These are phyloP conservation scores for Penicillium digitatum DNA, from an alignment of 2,329 filamentous ascomycete species.

Conservation along the genomic window DNA sequence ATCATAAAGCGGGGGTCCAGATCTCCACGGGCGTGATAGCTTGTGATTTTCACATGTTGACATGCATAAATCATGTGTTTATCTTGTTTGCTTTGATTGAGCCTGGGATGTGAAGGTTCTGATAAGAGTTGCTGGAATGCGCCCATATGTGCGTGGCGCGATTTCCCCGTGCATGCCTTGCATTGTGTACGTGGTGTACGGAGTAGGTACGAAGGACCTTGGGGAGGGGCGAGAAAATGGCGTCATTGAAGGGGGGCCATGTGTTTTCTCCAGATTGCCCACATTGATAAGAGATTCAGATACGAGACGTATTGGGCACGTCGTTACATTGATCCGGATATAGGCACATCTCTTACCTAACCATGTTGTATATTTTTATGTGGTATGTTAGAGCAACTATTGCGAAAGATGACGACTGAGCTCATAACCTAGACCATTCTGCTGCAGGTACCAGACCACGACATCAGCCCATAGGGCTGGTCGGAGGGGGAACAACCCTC, in stretches of 20 bases:
- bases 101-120: not conserved
- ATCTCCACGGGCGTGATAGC: not conserved
- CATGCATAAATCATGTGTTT: not conserved
- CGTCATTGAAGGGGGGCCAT: slow-evolving; percentile 1
- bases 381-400: too few species aligned
- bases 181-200: not conserved
- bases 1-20: not conserved
- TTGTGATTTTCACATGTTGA: not conserved
- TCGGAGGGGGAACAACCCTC: not conserved
- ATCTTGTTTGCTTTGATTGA: not conserved
- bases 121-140: not conserved
- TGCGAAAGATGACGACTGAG: slow-evolving; percentile 1
- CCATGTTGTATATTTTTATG: not conserved
- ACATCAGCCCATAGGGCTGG: slow-evolving; percentile 6
- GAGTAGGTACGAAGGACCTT: not conserved
- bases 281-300: not conserved
- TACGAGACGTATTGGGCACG: not conserved
- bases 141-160: not conserved
- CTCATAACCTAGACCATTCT: slow-evolving; percentile 13
- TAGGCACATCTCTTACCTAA: not conserved
- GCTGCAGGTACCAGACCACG: slow-evolving; percentile 13
- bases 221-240: not conserved
- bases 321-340: not conserved
- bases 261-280: slow-evolving; percentile 5
- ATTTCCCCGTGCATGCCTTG: not conserved